These are phyloP conservation scores for Puccinia coronata DNA, from an alignment of 1,284 basidiomycete genomes.

Conservation along the genomic window DNA sequence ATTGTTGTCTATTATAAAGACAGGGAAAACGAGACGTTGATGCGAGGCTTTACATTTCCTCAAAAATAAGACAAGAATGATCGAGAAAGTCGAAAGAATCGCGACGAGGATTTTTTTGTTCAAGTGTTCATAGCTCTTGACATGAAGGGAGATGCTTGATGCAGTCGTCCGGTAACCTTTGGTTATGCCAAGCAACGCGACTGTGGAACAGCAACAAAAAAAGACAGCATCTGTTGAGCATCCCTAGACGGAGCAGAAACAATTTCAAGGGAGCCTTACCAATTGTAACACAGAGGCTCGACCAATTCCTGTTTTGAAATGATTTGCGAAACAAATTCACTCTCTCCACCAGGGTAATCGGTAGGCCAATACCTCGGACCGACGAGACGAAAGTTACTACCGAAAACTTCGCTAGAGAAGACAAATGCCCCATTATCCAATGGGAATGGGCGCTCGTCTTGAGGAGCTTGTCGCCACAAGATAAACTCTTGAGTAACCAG, in stretches of 20 bases:
- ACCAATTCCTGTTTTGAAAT: slow-evolving; percentile 22
- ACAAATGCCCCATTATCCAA: slow-evolving; percentile 43
- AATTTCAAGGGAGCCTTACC: slow-evolving; percentile 11
- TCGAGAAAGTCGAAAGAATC: background rate
- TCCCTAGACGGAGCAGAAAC: background rate
- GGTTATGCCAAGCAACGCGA: slow-evolving; percentile 44
- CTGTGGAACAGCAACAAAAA: background rate
- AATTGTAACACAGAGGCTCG: slow-evolving; percentile 44
- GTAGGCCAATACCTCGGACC: slow-evolving; percentile 46
- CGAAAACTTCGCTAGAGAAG: slow-evolving; percentile 33
- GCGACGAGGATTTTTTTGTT: background rate
- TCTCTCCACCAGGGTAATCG: slow-evolving; percentile 43
- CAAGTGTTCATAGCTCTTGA: slow-evolving; percentile 21
- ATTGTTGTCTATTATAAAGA: background rate
- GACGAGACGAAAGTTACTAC: slow-evolving; percentile 21
- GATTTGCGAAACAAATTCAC: slow-evolving; percentile 39
- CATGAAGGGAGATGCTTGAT: slow-evolving; percentile 24
- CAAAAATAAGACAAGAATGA: background rate
- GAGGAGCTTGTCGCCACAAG: slow-evolving; percentile 11
- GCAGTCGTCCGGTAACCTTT: slow-evolving; percentile 23
- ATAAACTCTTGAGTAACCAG: slow-evolving; percentile 31
- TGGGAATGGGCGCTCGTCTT: slow-evolving; percentile 34
- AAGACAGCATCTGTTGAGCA: background rate
- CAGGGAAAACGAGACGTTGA: background rate
- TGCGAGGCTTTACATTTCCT: background rate